phyloP scores from a whole-genome alignment of 768 basidiomycete species.

The Leccinum barrowsii region DNA sequence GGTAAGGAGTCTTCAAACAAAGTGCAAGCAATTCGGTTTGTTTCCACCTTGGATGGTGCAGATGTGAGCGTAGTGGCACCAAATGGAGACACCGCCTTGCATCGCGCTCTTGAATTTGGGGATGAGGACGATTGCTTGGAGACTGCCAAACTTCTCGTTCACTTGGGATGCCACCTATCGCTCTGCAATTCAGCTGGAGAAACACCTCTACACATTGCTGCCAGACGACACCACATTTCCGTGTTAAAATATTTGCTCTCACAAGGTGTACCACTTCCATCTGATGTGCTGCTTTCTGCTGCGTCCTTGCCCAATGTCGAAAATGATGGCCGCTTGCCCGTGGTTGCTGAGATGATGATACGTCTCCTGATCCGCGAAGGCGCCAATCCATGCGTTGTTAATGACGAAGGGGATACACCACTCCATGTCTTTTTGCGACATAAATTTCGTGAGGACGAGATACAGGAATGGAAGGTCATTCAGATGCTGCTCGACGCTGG shows the following conservation, averaged over 20 bases:
- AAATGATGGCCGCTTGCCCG: not conserved
- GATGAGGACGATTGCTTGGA: not conserved
- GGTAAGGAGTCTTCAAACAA: not conserved
- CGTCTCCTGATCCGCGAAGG: not conserved
- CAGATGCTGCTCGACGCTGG: not conserved
- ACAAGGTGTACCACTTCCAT: not conserved
- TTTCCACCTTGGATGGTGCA: not conserved
- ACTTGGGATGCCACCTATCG: not conserved
- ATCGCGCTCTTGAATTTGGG: not conserved
- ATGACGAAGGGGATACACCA: not conserved
- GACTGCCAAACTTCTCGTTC: not conserved
- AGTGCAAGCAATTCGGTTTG: not conserved
- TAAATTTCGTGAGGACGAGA: too few species aligned
- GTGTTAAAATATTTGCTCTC: not conserved
- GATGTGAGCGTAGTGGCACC: not conserved
- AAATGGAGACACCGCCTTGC: not conserved
- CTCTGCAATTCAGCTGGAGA: not conserved
- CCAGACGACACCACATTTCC: not conserved
- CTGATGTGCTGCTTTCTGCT: not conserved
- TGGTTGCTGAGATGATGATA: not conserved
- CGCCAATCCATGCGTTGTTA: not conserved
- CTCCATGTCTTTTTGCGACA: not conserved
- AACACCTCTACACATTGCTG: not conserved
- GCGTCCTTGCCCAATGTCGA: not conserved
- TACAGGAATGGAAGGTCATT: not conserved